Percentiles rank a stretch among this genome's conserved stretches.
Conservation (phyloP, 1,139 yeast genomes). For the Scheffersomyces cryptocercus region DNA sequence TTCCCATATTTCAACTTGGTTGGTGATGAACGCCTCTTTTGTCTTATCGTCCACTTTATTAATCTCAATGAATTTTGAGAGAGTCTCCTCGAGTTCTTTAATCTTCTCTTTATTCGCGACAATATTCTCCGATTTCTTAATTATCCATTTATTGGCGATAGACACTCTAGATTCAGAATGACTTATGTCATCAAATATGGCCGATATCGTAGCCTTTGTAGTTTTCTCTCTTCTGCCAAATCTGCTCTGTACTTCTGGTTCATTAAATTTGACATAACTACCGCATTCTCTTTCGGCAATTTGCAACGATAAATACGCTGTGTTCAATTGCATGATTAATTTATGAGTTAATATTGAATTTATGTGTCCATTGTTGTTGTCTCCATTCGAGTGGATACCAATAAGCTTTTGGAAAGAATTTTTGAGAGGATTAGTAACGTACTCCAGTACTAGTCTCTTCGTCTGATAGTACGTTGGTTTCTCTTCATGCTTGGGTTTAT, state of each 20-base stretch:
- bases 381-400: conserved; percentile 51
- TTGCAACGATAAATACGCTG: conserved; percentile 27
- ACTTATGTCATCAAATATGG: conserved; percentile 35
- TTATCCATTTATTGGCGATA: conserved; percentile 41
- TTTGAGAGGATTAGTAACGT: conserved; percentile 64
- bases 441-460: conserved; percentile 69
- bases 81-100: conserved; percentile 17
- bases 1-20: conserved; percentile 42
- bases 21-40: conserved; percentile 18
- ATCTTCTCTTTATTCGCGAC: conserved; percentile 24
- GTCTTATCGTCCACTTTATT: conserved; percentile 17
- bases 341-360: conserved; percentile 36
- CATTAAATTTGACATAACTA: conserved; percentile 23
- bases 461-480: conserved; percentile 55
- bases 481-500: conserved; percentile 14
- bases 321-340: conserved; percentile 37
- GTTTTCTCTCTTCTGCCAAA: conserved; percentile 37
- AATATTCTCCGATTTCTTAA: conserved; percentile 35
- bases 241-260: conserved; percentile 21
- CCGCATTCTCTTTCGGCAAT: conserved; percentile 29
- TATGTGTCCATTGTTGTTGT: conserved; percentile 5
- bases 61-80: conserved; percentile 19
- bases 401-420: conserved; percentile 56
- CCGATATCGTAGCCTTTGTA: conserved; percentile 27
- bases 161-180: conserved; percentile 41